Evolutionary conservation across 169 alveolate species (phyloP).

Genomic region (Plasmodium malariae): DNA sequence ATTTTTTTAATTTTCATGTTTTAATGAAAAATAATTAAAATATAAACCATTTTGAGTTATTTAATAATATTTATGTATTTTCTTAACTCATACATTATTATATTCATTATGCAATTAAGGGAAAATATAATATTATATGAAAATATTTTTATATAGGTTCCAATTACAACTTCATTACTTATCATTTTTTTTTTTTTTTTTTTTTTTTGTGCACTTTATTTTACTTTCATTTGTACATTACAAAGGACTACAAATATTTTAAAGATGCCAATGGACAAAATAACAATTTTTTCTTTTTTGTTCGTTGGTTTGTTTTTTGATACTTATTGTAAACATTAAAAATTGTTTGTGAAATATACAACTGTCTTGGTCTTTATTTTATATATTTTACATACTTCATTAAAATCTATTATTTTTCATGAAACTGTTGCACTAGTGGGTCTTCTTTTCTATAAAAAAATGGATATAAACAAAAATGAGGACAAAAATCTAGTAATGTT

Average conservation of each 20-base stretch:
- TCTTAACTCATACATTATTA: neutral
- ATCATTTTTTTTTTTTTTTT: slow-evolving; percentile 8
- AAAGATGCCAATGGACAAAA: slow-evolving; percentile 18
- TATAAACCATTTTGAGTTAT: slow-evolving; percentile 19
- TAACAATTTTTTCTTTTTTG: slow-evolving; percentile 12
- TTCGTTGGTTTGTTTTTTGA: too few species aligned
- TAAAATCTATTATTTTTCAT: neutral
- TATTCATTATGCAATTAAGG: neutral
- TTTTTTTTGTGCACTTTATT: neutral
- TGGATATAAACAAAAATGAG: slow-evolving; percentile 65
- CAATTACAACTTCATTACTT: slow-evolving; percentile 1
- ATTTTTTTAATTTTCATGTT: slow-evolving; percentile 9
- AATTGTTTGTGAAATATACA: slow-evolving; percentile 6
- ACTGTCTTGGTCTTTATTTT: neutral
- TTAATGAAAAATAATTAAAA: slow-evolving; percentile 18
- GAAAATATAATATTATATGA: slow-evolving; percentile 4
- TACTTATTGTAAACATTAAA: too few species aligned
- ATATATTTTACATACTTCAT: neutral
- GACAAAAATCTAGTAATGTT: slow-evolving; percentile 44
- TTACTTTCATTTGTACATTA: neutral
- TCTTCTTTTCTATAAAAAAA: slow-evolving; percentile 20
- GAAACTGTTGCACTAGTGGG: neutral
- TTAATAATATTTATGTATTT: slow-evolving; percentile 23
- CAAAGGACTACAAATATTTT: neutral
- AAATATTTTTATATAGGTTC: slow-evolving; percentile 9